A percentile compares a stretch with the other conserved stretches of the same genome.
phyloP scores from a whole-genome alignment of 257 asterid genomes.

The Solanum medicagineum region DNA sequence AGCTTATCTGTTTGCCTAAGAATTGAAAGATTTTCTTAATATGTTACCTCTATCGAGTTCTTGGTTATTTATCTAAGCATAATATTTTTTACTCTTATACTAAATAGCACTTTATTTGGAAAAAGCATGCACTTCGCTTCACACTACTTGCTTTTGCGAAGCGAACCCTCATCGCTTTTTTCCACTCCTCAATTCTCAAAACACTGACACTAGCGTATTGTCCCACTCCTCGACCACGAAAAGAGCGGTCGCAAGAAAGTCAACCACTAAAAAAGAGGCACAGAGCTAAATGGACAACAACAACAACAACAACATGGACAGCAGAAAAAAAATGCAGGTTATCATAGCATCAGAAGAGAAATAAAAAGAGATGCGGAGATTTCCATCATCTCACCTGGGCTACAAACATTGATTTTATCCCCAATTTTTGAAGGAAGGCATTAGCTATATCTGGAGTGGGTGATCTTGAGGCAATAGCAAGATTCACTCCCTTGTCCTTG shows the following conservation, averaged over 20 bases:
- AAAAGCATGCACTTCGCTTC: too few species aligned
- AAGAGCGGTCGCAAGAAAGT: not conserved
- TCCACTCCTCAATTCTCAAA: too few species aligned
- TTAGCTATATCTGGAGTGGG: conserved; percentile 74
- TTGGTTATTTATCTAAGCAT: too few species aligned
- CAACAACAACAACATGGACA: too few species aligned
- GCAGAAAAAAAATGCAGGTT: not conserved
- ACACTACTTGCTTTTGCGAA: too few species aligned
- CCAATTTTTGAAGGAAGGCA: conserved; percentile 62
- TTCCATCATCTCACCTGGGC: conserved; percentile 46
- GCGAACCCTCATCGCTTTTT: too few species aligned
- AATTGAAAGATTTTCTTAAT: too few species aligned
- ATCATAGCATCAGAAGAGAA: not conserved
- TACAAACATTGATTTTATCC: conserved; percentile 63
- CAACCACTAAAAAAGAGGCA: not conserved
- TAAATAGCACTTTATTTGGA: too few species aligned
- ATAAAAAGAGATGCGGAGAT: not conserved
- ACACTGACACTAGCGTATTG: not conserved
- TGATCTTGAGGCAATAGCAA: conserved; percentile 41
- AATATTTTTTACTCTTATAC: too few species aligned
- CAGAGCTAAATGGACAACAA: not conserved
- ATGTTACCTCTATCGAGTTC: too few species aligned
- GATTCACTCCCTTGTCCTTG: conserved; percentile 23
- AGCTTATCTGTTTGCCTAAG: too few species aligned
- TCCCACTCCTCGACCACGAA: not conserved